Conservation (phyloP, 2,329 filamentous ascomycete species). For the Fusarium compactum region DNA sequence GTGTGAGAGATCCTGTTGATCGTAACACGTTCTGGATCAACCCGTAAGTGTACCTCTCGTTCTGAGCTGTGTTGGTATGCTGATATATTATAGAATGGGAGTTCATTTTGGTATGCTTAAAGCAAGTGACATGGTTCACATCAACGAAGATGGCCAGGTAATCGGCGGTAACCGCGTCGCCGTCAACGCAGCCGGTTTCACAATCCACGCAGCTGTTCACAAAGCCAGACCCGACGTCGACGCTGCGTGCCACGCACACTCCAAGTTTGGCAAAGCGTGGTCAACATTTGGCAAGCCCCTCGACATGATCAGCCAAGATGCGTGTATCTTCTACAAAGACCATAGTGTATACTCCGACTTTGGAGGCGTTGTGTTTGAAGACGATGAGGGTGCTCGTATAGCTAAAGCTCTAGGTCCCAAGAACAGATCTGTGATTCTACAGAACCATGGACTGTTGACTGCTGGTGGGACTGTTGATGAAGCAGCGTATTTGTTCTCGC, state of each 20-base stretch:
- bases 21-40: constrained; percentile 74
- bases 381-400: constrained; percentile 70
- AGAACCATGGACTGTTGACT: constrained; percentile 74
- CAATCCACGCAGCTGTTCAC: constrained; percentile 72
- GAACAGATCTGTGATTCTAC: constrained; percentile 66
- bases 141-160: constrained; percentile 69
- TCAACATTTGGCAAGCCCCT: constrained; percentile 67
- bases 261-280: constrained; percentile 70
- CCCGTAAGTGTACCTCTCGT: constrained; percentile 51
- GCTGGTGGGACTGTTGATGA: constrained; percentile 75
- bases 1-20: constrained; percentile 71
- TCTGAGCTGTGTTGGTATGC: rapidly evolving
- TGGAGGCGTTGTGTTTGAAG: constrained; percentile 71
- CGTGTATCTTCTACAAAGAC: constrained; percentile 67
- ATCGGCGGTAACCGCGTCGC: constrained; percentile 67
- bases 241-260: constrained; percentile 72
- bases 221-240: constrained; percentile 70
- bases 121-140: constrained; percentile 71
- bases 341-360: constrained; percentile 72
- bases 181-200: constrained; percentile 72
- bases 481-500: constrained; percentile 70
- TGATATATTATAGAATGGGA: constrained; percentile 54
- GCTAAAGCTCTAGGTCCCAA: constrained; percentile 66
- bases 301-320: constrained; percentile 73
- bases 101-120: constrained; percentile 72